Base-by-base conservation (phyloP, 495 filamentous ascomycete genomes). In the Cercophora scortea region DNA sequence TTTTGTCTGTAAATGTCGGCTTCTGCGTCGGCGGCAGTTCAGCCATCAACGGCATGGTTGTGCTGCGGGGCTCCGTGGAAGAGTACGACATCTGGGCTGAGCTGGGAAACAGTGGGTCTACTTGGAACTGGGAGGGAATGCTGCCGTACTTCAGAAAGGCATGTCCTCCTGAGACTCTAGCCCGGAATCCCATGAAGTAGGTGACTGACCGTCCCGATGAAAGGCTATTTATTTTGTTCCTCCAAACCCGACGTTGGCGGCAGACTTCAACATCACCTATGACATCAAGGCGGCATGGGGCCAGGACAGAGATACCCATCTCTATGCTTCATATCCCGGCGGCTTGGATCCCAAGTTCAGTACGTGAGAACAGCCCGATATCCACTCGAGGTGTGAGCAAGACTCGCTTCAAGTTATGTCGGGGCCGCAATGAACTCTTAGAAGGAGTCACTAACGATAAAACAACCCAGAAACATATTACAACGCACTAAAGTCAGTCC, bases 11-110 rank as follows among this genome's bases (percentile, higher is more conserved):
- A 25, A 18, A 59, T 3, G 52, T 61, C 16, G 72, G 72, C 32
- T 67, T 65, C 15, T 32, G 71, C 6, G 59, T 74, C 1, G 72
- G 72, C 4, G 72, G 72, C 10, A 71, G 68, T 51, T 74, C 72
- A 0, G 67, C 67, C 16, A 63, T 75, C 47, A 75, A 75, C 44
- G 66, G 59, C 18, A 70, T 73, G 66, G 64, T 67, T 53, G 64
- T 63, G 2, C 50, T 66, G 32, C 58, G 67, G 13, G 67, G 65
- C 4, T 58, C 63, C 0, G 53, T 59, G 1, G 62, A 61, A 32
- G 71, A 72, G 44, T 71, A 71, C 43, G 67, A 72, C 46, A 56
- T 58, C 55, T 75, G 71, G 71, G 69, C 63, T 7, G 55, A 56
- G 12, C 60, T 73, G 42, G 61, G 58, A 7, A 49, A 55, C 15